Conservation (phyloP, 148 eudicot genomes). For the Camellia lanceoleosa region DNA sequence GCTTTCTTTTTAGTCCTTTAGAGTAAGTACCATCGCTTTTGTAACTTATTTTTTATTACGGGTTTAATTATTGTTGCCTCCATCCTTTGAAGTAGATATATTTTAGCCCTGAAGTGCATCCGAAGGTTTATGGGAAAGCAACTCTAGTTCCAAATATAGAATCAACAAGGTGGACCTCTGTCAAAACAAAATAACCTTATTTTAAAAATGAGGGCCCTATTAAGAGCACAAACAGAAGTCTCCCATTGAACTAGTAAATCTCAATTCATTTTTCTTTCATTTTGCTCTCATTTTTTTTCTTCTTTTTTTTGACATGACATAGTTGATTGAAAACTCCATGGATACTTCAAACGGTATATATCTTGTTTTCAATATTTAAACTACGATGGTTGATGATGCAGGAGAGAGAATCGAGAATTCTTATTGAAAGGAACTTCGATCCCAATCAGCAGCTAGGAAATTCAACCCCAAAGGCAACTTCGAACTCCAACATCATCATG, state of each 20-base stretch:
- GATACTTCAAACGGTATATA: background rate
- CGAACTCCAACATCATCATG: no score
- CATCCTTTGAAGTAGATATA: background rate
- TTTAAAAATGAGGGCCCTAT: conserved; percentile 18
- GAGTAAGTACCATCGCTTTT: background rate
- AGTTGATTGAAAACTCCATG: background rate
- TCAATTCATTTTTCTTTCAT: conserved; percentile 1
- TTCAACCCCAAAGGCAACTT: no score
- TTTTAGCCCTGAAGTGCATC: conserved; percentile 36
- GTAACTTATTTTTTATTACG: background rate
- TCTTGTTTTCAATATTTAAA: conserved; percentile 6
- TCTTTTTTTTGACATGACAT: background rate
- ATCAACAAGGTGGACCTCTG: conserved; percentile 65
- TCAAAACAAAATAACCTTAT: conserved; percentile 45
- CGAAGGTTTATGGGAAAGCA: conserved; percentile 25
- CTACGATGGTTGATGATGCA: conserved; percentile 24
- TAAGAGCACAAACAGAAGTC: conserved; percentile 38
- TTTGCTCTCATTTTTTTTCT: background rate
- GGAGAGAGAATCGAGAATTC: conserved; percentile 42
- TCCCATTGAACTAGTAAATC: conserved; percentile 35
- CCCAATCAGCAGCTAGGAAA: no score
- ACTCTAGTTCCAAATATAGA: conserved; percentile 46
- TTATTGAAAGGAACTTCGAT: conserved; percentile 19
- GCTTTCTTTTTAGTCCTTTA: background rate
- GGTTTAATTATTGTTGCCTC: conserved; percentile 2